Conservation (phyloP, 2,329 filamentous ascomycete genomes). For the Malbranchea zuffiana region DNA sequence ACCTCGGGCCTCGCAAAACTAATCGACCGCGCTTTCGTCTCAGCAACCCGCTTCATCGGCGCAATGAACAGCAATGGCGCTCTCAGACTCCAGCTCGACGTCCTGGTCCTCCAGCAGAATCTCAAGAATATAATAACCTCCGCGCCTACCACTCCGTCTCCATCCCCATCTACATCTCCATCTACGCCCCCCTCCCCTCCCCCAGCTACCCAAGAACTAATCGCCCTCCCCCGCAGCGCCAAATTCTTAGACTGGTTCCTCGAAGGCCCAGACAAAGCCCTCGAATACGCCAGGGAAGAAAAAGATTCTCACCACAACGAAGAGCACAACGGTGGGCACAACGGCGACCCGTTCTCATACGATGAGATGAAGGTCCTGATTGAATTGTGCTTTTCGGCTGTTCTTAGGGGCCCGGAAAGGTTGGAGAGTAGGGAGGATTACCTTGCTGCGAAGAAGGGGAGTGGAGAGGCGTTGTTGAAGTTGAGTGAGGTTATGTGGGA, state of each 20-base stretch:
- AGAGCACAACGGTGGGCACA: constrained; percentile 27
- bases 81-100: constrained; percentile 83
- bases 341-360: constrained; percentile 35
- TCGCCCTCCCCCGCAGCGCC: constrained; percentile 34
- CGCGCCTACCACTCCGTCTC: constrained; percentile 14
- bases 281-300: constrained; percentile 36
- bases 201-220: constrained; percentile 22
- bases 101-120: constrained; percentile 90
- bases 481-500: constrained; percentile 42
- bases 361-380: constrained; percentile 37
- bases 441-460: constrained; percentile 36
- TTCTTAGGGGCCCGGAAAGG: constrained; percentile 30
- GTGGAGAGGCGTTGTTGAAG: constrained; percentile 34
- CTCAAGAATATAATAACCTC: constrained; percentile 71
- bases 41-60: constrained; percentile 57
- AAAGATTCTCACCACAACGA: constrained; percentile 29
- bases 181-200: constrained; percentile 3
- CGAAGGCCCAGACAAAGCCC: constrained; percentile 34
- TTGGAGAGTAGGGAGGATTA: constrained; percentile 36
- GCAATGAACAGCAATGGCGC: constrained; percentile 78
- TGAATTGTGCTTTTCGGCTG: constrained; percentile 38
- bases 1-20: constrained; percentile 64
- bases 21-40: constrained; percentile 67
- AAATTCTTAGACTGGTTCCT: constrained; percentile 41
- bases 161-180: neutral